These are phyloP conservation scores for Schizochytrium sp. DNA, from an alignment of 108 stramenopile genomes.

Conservation along the genomic window DNA sequence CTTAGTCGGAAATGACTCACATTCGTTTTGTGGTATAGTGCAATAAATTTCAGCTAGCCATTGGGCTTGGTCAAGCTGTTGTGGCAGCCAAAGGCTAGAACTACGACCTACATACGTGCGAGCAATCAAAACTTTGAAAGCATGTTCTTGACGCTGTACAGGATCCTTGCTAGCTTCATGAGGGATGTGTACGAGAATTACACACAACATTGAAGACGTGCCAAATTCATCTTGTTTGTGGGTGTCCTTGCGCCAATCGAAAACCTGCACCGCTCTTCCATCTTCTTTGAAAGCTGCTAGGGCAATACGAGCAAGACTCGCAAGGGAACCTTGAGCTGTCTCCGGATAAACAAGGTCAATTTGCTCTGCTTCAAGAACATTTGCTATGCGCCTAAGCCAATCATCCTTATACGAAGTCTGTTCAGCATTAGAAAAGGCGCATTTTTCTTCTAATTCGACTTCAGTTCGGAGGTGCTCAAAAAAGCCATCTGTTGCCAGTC, in stretches of 20 bases:
- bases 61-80: not conserved
- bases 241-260: no score
- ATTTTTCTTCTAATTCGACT: not conserved
- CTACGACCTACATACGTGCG: not conserved
- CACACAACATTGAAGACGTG: no score
- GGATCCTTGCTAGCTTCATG: no score
- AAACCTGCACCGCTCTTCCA: no score
- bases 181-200: no score
- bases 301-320: no score
- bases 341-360: not conserved
- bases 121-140: not conserved
- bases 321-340: no score
- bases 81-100: not conserved
- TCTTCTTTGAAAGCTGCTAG: no score
- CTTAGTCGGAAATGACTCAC: no score
- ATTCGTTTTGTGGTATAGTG: no score
- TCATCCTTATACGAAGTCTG: not conserved
- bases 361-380: not conserved
- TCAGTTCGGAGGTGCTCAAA: not conserved
- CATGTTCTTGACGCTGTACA: no score
- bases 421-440: not conserved
- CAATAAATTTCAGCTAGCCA: slow-evolving; percentile 33
- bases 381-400: not conserved
- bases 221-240: no score
- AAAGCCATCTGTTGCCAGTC: not conserved